phyloP scores from a whole-genome alignment of 495 filamentous ascomycete species.

The Venustampulla echinocandica region DNA sequence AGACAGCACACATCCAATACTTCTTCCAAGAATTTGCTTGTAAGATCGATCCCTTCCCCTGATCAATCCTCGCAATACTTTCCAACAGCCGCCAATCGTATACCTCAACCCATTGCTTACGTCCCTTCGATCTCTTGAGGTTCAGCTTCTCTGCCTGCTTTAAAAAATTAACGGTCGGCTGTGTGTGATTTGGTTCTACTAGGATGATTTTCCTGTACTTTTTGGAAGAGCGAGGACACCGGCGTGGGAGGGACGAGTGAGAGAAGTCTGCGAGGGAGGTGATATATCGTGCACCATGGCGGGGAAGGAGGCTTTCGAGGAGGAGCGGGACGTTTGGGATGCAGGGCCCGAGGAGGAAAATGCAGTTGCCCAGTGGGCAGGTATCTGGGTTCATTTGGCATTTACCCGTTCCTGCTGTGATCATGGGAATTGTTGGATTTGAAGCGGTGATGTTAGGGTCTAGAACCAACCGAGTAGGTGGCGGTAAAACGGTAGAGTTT shows the following conservation, averaged over 20 bases:
- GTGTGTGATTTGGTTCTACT: constrained; percentile 32
- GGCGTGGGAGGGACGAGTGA: constrained; percentile 1
- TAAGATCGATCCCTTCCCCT: constrained; percentile 9
- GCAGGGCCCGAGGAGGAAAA: constrained; percentile 38
- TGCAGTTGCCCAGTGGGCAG: constrained; percentile 29
- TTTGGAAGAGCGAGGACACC: constrained; percentile 8
- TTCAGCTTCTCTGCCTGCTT: constrained; percentile 25
- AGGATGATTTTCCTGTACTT: constrained; percentile 32
- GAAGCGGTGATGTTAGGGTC: background rate
- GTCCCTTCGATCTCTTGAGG: constrained; percentile 27
- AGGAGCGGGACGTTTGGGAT: constrained; percentile 33
- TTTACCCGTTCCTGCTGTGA: constrained; percentile 1
- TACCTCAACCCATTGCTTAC: constrained; percentile 32
- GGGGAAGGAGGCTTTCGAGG: constrained; percentile 33
- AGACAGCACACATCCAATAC: constrained; percentile 13
- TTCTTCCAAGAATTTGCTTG: constrained; percentile 16
- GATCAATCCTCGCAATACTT: constrained; percentile 32
- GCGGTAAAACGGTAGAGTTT: background rate
- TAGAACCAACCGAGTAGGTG: too few species aligned
- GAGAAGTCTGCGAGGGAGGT: constrained; percentile 9
- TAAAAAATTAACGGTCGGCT: constrained; percentile 33
- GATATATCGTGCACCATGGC: constrained; percentile 30
- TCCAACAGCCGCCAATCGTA: constrained; percentile 46
- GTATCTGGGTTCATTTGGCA: constrained; percentile 18
- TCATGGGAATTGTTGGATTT: background rate